phyloP scores from a whole-genome alignment of 768 basidiomycete genomes.

The Sarcodon sp. region DNA sequence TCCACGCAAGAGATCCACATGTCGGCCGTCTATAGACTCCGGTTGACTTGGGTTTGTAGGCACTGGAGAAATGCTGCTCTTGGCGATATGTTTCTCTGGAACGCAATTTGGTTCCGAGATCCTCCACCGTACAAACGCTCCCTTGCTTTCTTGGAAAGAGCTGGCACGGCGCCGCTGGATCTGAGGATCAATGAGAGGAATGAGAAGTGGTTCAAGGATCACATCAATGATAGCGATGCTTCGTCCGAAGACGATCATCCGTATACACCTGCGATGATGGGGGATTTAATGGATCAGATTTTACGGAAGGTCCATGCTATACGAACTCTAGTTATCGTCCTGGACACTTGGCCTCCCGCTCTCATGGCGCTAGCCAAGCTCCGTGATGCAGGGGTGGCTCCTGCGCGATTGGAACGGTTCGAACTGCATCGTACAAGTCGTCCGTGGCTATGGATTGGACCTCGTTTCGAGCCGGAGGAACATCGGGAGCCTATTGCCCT shows the following conservation, averaged over 20 bases:
- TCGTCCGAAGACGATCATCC: slow-evolving; percentile 3
- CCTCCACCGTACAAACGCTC: slow-evolving; percentile 35
- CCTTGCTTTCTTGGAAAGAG: slow-evolving; percentile 42
- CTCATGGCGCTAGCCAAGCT: slow-evolving; percentile 39
- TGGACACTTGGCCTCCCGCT: slow-evolving; percentile 42
- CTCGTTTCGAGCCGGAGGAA: slow-evolving; percentile 22
- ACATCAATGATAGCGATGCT: slow-evolving; percentile 10
- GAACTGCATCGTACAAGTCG: slow-evolving; percentile 49
- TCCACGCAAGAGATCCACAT: slow-evolving; percentile 22
- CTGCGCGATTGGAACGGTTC: slow-evolving; percentile 34
- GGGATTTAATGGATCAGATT: slow-evolving; percentile 33
- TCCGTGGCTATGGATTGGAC: slow-evolving; percentile 32
- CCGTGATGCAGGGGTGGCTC: slow-evolving; percentile 5
- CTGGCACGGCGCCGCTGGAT: slow-evolving; percentile 41
- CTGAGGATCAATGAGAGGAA: slow-evolving; percentile 42
- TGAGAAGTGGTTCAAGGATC: slow-evolving; percentile 12
- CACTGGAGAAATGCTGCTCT: slow-evolving; percentile 14
- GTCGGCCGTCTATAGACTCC: slow-evolving; percentile 13
- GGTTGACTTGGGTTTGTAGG: slow-evolving; percentile 46
- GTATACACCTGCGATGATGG: slow-evolving; percentile 31
- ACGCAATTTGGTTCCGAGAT: slow-evolving; percentile 52
- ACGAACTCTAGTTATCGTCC: slow-evolving; percentile 43
- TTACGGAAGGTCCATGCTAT: slow-evolving; percentile 42
- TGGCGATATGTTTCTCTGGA: slow-evolving; percentile 19
- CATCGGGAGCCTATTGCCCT: slow-evolving; percentile 28